Evolutionary conservation across 768 basidiomycete genomes (phyloP).

Genomic region (Tremella yokohamensis): DNA sequence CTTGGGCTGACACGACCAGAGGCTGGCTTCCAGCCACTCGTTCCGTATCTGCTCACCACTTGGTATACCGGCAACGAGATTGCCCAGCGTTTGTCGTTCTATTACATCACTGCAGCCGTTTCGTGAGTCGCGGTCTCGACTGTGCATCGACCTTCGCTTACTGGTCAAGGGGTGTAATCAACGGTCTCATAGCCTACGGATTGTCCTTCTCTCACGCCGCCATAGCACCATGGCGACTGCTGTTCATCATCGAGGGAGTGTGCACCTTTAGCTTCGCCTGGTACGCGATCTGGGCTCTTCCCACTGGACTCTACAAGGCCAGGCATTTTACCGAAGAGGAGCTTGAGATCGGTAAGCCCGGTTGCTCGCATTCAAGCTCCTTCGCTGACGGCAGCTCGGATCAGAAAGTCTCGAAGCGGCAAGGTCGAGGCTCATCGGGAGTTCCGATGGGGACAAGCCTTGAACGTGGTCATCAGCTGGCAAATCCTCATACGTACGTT

Average conservation of each 20-base stretch:
- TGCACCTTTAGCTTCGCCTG: conserved; percentile 49
- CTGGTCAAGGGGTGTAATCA: too few relatives aligned
- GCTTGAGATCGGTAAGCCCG: neutral
- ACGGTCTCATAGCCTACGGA: too few relatives aligned
- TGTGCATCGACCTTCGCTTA: too few relatives aligned
- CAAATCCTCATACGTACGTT: neutral
- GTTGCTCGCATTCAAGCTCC: too few relatives aligned
- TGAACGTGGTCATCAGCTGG: too few relatives aligned
- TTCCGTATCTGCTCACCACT: conserved; percentile 9
- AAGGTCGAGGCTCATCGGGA: too few relatives aligned
- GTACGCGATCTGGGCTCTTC: conserved; percentile 53
- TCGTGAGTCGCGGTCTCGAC: too few relatives aligned
- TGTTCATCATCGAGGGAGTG: conserved; percentile 59
- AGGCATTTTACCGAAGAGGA: conserved; percentile 19
- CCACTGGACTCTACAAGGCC: conserved; percentile 2
- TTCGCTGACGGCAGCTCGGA: too few relatives aligned
- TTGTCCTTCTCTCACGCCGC: too few relatives aligned
- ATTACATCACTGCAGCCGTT: neutral
- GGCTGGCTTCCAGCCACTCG: conserved; percentile 9
- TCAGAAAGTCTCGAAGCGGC: too few relatives aligned
- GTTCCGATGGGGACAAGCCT: too few relatives aligned
- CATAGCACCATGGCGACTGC: conserved; percentile 57
- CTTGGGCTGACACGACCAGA: neutral
- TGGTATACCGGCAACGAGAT: conserved; percentile 9
- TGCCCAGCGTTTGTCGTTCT: conserved; percentile 4